Percentiles rank a stretch among this genome's conserved stretches.
Evolutionary conservation across 169 alveolate genomes (phyloP).

Genomic region (Condylostoma magnum): DNA sequence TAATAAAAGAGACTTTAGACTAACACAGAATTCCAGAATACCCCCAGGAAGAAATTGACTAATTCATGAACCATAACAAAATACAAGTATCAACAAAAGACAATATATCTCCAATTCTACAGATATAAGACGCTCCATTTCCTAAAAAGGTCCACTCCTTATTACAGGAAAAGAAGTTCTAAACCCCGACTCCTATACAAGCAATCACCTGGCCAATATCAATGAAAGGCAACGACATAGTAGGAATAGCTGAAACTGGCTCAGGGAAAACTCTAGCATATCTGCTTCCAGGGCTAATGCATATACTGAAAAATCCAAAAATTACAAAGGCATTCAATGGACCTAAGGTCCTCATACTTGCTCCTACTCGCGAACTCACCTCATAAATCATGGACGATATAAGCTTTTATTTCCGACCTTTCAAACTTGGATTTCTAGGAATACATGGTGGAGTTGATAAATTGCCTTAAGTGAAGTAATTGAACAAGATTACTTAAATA

Average conservation of each 20-base stretch:
- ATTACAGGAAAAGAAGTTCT: constrained; percentile 5
- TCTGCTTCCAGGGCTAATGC: constrained; percentile 76
- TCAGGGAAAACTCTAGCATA: constrained; percentile 86
- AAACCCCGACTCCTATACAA: constrained; percentile 36
- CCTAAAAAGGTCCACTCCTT: too few species aligned
- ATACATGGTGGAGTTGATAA: constrained; percentile 43
- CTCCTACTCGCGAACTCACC: constrained; percentile 99
- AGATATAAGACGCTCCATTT: too few species aligned
- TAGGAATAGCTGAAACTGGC: constrained; percentile 99
- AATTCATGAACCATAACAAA: too few species aligned
- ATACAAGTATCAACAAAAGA: too few species aligned
- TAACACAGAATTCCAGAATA: too few species aligned
- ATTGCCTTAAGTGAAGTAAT: constrained; percentile 84
- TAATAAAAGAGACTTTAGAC: too few species aligned
- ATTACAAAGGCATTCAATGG: constrained; percentile 88
- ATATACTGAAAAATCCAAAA: constrained; percentile 32
- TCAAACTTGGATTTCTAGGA: background rate
- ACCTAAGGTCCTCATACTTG: constrained; percentile 93
- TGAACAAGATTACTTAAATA: constrained; percentile 94
- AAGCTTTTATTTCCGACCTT: constrained; percentile 27
- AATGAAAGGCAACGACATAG: constrained; percentile 94
- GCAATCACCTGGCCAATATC: constrained; percentile 53
- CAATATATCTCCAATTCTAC: too few species aligned
- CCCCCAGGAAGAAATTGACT: too few species aligned
- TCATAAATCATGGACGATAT: constrained; percentile 80